A percentile compares a stretch with the other conserved stretches of the same genome.
phyloP scores from a whole-genome alignment of 1,284 basidiomycete species.

The Phylloboletellus chloephorus region DNA sequence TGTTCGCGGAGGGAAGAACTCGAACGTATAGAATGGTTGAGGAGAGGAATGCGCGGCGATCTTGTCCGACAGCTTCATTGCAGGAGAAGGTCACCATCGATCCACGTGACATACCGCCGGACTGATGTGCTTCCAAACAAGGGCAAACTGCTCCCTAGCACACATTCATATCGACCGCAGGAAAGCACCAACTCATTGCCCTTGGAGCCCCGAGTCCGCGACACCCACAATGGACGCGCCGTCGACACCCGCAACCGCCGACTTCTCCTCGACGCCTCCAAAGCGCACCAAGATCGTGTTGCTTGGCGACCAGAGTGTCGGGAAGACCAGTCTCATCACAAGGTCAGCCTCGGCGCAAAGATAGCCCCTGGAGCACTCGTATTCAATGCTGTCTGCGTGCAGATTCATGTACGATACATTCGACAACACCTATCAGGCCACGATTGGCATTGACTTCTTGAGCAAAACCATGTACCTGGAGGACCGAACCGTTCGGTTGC shows the following conservation, averaged over 20 bases:
- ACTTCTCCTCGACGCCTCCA: conserved; percentile 80
- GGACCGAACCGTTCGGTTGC: conserved; percentile 94
- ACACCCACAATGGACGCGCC: conserved; percentile 39
- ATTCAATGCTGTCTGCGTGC: conserved; percentile 5
- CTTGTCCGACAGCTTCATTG: conserved; percentile 70
- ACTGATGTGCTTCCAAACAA: conserved; percentile 28
- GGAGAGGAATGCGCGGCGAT: conserved; percentile 40
- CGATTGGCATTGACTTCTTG: conserved; percentile 99
- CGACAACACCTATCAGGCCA: conserved; percentile 99
- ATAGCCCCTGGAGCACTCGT: not conserved
- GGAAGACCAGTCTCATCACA: conserved; percentile 97
- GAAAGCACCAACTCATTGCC: not conserved
- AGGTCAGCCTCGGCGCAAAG: conserved; percentile 47
- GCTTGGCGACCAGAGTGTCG: conserved; percentile 89
- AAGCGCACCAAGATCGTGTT: conserved; percentile 97
- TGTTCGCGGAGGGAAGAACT: conserved; percentile 95
- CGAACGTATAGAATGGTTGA: conserved; percentile 79
- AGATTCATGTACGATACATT: conserved; percentile 99
- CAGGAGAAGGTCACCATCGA: not conserved
- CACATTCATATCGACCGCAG: conserved; percentile 14
- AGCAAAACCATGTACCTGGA: conserved; percentile 99
- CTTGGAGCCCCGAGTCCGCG: no score
- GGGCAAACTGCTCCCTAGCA: conserved; percentile 17
- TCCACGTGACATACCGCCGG: conserved; percentile 8
- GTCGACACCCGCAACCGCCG: conserved; percentile 66